phyloP scores from a whole-genome alignment of 2,329 filamentous ascomycete genomes.

The Pestalotiopsis sp. region DNA sequence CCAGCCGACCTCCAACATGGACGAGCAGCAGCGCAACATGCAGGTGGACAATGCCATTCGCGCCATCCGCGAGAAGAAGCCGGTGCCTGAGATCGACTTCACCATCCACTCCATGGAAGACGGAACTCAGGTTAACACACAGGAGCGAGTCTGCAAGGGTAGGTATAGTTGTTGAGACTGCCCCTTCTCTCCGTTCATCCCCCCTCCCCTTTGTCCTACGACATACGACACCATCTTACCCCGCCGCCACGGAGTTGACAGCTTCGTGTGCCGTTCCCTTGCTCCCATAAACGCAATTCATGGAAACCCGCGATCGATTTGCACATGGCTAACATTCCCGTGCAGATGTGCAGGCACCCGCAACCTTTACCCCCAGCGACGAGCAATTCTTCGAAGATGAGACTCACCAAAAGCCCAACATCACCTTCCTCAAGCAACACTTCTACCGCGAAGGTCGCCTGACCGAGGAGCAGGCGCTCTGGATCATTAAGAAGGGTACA shows the following conservation, averaged over 20 bases:
- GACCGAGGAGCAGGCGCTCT: slow-evolving; percentile 95
- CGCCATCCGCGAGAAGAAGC: slow-evolving; percentile 92
- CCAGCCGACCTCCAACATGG: slow-evolving; percentile 34
- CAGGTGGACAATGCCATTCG: slow-evolving; percentile 88
- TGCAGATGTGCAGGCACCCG: slow-evolving; percentile 94
- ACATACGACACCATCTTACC: slow-evolving; percentile 15
- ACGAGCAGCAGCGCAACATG: slow-evolving; percentile 50
- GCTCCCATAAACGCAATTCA: neutral
- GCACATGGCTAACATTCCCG: slow-evolving; percentile 21
- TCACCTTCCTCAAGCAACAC: slow-evolving; percentile 95
- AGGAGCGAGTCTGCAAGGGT: slow-evolving; percentile 99
- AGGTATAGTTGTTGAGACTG: slow-evolving; percentile 22
- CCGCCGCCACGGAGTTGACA: slow-evolving; percentile 15
- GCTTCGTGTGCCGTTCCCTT: neutral
- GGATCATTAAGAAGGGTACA: slow-evolving; percentile 86
- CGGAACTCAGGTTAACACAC: slow-evolving; percentile 89
- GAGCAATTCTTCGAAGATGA: slow-evolving; percentile 92
- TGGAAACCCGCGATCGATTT: neutral
- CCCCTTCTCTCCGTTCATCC: neutral
- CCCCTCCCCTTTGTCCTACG: neutral
- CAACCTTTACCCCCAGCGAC: slow-evolving; percentile 87
- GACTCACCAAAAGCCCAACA: slow-evolving; percentile 84
- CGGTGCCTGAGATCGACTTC: slow-evolving; percentile 96
- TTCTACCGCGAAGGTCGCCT: slow-evolving; percentile 96
- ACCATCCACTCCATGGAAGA: slow-evolving; percentile 99